Evolutionary conservation across 441 rosid genomes (phyloP).

Genomic region (Rhodomyrtus psidioides): DNA sequence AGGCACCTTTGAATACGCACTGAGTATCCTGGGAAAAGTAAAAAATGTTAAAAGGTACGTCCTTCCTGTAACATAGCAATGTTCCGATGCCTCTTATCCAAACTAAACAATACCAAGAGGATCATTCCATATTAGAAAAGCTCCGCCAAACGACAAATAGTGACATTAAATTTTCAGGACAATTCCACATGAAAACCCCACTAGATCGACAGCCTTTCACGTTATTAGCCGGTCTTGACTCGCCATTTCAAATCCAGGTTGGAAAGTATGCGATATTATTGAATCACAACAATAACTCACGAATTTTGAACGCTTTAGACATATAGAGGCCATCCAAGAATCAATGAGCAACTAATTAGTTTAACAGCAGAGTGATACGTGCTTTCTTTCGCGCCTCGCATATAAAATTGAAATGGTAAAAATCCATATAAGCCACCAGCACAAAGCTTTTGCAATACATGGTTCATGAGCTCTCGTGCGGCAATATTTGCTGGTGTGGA

Average conservation of each 20-base stretch:
- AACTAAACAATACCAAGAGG: background rate
- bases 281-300: background rate
- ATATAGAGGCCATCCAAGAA: background rate
- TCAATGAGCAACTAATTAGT: background rate
- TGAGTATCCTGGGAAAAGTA: conserved; percentile 43
- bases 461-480: background rate
- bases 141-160: background rate
- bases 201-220: background rate
- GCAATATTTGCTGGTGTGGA: background rate
- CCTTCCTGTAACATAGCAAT: background rate
- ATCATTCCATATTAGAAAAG: background rate
- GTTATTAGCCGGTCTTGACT: background rate
- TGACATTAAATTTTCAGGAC: background rate
- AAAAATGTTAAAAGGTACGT: background rate
- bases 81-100: background rate
- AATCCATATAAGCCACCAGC: background rate
- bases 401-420: background rate
- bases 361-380: background rate
- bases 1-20: conserved; percentile 61
- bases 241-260: background rate
- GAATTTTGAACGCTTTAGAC: background rate
- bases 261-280: background rate
- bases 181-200: background rate
- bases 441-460: background rate
- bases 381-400: background rate